phyloP scores from a whole-genome alignment of 139 green algal species.

The Ulvella scutata region DNA sequence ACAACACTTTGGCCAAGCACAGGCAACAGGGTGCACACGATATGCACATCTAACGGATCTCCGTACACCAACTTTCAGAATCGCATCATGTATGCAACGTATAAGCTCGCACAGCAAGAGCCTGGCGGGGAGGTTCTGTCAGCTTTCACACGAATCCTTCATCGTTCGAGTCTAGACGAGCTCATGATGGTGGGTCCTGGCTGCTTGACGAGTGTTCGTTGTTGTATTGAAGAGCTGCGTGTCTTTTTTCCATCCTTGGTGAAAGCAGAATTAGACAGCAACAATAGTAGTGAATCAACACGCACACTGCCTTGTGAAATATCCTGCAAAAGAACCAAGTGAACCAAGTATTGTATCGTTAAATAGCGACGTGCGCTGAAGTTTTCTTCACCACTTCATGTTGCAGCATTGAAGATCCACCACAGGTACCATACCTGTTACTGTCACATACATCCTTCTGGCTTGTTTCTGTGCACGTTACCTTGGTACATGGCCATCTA shows the following conservation, averaged over 20 bases:
- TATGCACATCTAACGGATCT: constrained; percentile 67
- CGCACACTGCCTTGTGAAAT: too few species aligned
- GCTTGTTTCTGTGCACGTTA: too few species aligned
- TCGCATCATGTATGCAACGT: constrained; percentile 77
- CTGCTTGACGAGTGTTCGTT: background rate
- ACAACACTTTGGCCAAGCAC: constrained; percentile 5
- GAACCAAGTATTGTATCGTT: too few species aligned
- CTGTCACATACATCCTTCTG: too few species aligned
- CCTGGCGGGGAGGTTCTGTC: constrained; percentile 51
- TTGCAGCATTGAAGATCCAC: too few species aligned
- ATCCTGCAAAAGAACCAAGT: too few species aligned
- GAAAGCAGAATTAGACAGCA: too few species aligned
- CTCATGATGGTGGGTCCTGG: constrained; percentile 46
- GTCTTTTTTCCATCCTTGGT: background rate
- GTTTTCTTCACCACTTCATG: too few species aligned
- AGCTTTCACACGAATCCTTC: constrained; percentile 76
- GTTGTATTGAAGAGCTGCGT: background rate
- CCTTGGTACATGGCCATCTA: too few species aligned
- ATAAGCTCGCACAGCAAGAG: constrained; percentile 46
- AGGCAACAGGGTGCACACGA: constrained; percentile 52
- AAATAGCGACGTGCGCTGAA: too few species aligned
- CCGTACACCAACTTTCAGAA: constrained; percentile 83
- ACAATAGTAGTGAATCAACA: too few species aligned
- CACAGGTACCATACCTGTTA: too few species aligned
- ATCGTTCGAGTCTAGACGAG: constrained; percentile 46